phyloP scores from a whole-genome alignment of 257 asterid genomes.

The Salvia miltiorrhiza region DNA sequence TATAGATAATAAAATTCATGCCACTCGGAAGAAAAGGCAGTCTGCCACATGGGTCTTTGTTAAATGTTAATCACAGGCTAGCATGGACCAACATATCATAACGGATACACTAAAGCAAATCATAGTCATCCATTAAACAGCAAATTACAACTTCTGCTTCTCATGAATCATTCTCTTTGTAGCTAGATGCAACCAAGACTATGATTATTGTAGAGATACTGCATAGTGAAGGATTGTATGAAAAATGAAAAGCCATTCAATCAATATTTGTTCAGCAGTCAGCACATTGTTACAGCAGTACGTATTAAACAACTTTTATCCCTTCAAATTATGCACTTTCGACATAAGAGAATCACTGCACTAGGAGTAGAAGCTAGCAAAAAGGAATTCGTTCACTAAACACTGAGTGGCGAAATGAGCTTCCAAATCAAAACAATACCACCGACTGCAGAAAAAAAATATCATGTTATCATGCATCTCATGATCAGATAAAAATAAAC shows the following conservation, averaged over 20 bases:
- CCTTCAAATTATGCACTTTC: neutral
- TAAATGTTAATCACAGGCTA: neutral
- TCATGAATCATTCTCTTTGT: constrained; percentile 14
- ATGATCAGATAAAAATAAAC: neutral
- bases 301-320: neutral
- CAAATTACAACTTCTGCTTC: neutral
- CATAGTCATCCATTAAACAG: neutral
- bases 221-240: neutral
- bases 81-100: neutral
- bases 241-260: neutral
- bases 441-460: neutral
- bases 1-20: neutral
- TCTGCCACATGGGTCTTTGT: neutral
- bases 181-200: neutral
- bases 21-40: neutral
- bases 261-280: constrained; percentile 1
- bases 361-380: constrained; percentile 9
- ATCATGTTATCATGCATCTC: constrained; percentile 10
- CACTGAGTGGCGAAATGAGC: neutral
- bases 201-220: neutral
- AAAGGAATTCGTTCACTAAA: neutral
- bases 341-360: neutral
- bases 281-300: neutral
- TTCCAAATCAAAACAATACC: constrained; percentile 9
- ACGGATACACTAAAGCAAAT: too few relatives aligned